These are phyloP conservation scores for Cyclospora cayetanensis DNA, from an alignment of 169 alveolate genomes.

Conservation along the genomic window DNA sequence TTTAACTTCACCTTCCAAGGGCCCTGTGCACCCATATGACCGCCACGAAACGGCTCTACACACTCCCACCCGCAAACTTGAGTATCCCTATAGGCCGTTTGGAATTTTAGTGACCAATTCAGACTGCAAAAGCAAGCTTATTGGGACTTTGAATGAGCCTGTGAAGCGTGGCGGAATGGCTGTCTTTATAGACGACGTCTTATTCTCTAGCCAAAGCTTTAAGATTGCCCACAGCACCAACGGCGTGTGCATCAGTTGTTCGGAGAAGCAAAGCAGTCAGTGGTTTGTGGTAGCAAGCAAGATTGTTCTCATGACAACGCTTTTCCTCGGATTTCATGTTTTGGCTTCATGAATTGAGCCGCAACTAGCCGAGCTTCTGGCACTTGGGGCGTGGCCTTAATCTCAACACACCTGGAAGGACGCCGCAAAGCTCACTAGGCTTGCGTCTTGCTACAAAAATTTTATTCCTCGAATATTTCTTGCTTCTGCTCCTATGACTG, in stretches of 20 bases:
- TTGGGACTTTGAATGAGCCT: background rate
- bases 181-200: background rate
- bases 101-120: background rate
- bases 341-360: no score
- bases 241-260: background rate
- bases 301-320: no score
- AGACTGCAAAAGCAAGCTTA: background rate
- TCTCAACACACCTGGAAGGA: no score
- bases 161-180: background rate
- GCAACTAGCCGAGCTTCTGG: no score
- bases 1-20: background rate
- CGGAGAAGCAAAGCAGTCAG: background rate
- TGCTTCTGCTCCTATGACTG: background rate
- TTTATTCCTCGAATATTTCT: background rate
- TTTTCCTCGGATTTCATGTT: no score
- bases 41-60: background rate
- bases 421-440: background rate
- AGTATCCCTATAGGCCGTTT: background rate
- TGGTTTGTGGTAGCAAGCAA: background rate
- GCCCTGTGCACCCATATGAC: background rate
- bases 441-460: background rate
- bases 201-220: background rate
- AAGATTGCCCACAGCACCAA: background rate
- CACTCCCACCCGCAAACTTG: background rate
- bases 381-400: no score